Evolutionary conservation across 176 grass and related monocot genomes (phyloP).

Genomic region (Tuctoria greenei): DNA sequence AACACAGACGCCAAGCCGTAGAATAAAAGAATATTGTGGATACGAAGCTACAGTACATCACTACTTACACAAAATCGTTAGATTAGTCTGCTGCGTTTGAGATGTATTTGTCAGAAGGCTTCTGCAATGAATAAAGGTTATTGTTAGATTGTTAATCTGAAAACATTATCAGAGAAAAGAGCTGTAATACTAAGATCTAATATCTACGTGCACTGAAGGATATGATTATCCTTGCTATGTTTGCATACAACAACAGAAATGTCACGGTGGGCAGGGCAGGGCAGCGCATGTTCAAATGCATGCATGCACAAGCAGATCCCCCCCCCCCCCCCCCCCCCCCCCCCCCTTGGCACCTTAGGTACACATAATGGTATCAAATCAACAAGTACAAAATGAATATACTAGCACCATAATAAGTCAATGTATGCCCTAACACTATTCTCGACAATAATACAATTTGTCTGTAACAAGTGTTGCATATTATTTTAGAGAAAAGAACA

Average conservation of each 20-base stretch:
- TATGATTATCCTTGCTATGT: background rate
- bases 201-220: background rate
- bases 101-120: slow-evolving; percentile 7
- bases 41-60: slow-evolving; percentile 16
- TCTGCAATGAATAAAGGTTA: slow-evolving; percentile 20
- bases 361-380: background rate
- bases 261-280: background rate
- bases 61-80: slow-evolving; percentile 44
- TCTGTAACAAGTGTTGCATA: no score
- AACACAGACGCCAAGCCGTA: background rate
- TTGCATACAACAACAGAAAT: background rate
- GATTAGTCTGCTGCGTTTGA: background rate
- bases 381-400: background rate
- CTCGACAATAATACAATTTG: background rate
- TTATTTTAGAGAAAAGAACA: background rate
- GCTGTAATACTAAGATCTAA: background rate
- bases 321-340: no score
- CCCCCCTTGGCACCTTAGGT: background rate
- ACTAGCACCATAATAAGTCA: background rate
- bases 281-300: background rate
- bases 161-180: background rate
- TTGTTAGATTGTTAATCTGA: slow-evolving; percentile 19
- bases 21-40: slow-evolving; percentile 48
- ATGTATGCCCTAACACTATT: background rate
- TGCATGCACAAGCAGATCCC: background rate